A percentile compares a stretch with the other conserved stretches of the same genome.
Evolutionary conservation across 345 rosid genomes (phyloP).

Genomic region (Microcos paniculata): DNA sequence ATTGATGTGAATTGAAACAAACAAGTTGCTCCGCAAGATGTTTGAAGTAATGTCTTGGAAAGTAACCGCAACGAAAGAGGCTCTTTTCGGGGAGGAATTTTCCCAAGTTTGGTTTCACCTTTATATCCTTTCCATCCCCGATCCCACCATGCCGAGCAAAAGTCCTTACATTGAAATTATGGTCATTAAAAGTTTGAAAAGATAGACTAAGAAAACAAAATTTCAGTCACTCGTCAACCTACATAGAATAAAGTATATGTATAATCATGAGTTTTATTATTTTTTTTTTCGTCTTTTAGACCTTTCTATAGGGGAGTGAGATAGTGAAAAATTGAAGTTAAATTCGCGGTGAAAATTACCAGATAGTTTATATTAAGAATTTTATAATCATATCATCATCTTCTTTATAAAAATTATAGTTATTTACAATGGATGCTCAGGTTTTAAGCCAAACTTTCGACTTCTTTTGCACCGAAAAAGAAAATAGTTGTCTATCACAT

Average conservation of each 20-base stretch:
- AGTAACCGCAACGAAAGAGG: background rate
- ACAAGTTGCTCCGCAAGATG: background rate
- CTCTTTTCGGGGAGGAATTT: background rate
- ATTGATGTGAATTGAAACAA: background rate
- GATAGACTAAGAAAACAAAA: background rate
- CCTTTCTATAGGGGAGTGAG: background rate
- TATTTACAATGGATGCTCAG: too few species aligned
- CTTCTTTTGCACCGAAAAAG: too few species aligned
- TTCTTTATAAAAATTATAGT: too few species aligned
- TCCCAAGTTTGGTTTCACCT: conserved; percentile 9
- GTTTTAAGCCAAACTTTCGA: too few species aligned
- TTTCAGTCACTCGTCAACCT: background rate
- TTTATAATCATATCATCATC: too few species aligned
- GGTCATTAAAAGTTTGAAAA: background rate
- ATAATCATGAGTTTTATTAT: background rate
- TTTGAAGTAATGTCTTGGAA: background rate
- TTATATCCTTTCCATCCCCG: background rate
- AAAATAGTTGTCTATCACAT: too few species aligned
- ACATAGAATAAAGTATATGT: background rate
- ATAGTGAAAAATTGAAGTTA: background rate
- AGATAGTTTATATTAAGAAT: too few species aligned
- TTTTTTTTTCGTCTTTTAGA: background rate
- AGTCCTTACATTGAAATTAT: background rate
- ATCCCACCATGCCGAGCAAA: background rate
- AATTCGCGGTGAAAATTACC: background rate